Evolutionary conservation across 441 rosid genomes (phyloP), one percentile per base, ranked within the genome.

Genomic region (Brassica hybrid): DNA sequence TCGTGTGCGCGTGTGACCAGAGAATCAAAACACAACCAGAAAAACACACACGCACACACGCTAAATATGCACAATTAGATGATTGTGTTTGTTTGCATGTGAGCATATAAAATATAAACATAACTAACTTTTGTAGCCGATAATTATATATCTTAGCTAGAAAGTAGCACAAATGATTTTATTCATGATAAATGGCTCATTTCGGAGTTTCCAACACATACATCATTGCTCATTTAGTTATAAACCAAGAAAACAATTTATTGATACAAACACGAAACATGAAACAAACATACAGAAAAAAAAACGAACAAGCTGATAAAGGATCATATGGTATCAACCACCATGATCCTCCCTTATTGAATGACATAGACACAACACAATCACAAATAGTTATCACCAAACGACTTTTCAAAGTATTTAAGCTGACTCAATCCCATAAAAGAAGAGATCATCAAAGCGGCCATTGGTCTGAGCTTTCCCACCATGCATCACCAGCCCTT

Each of bases 381-480:
- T n/a, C 36, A 1, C 65, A 60, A 25, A 25, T 17, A 7, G 36
- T 60, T 60, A 60, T 57, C n/a, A 57, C 27, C 62, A 70, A 56
- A 16, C 14, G 2, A 2, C 43, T 21, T 5, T 63, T 74, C 2
- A 36, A 65, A 41, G 71, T 13, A n/a, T 52, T 72, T 45, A 70
- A 17, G 2, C 60, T 54, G 65, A 21, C 2, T 71, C 61, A 1
- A 64, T 7, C 12, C 38, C 80, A n/a, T 65, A 83, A 67, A 88
- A 81, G 90, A 72, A 88, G 43, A 94, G 86, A 79, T 94, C 98
- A 56, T 80, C 93, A 68, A 89, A 89, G 83, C 97, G 76, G 72
- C 88, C 96, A 80, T 90, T 94, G 57, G 82, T 84, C 1, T 88
- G 96, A 60, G 97, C 89, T 72, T 86, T 92, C 52, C 97, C 97